Conservation (phyloP, 1,284 basidiomycete genomes). For the Termitomyces sp. region DNA sequence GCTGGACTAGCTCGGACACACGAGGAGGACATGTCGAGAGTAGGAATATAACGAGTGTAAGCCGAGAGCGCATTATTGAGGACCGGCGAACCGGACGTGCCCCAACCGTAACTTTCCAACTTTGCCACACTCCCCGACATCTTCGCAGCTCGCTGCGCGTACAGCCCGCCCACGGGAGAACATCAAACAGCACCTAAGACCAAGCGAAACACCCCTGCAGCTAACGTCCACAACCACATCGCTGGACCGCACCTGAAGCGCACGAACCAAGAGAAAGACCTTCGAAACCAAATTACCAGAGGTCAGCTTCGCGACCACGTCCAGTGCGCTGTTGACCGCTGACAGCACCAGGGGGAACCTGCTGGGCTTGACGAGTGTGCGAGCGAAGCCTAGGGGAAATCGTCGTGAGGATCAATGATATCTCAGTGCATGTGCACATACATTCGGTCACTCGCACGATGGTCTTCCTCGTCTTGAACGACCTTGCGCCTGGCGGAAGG, state of each 20-base stretch:
- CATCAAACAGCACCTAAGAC: slow-evolving; percentile 28
- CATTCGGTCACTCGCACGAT: slow-evolving; percentile 74
- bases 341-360: slow-evolving; percentile 52
- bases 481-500: slow-evolving; percentile 63
- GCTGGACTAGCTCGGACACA: slow-evolving; percentile 1
- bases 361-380: slow-evolving; percentile 76
- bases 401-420: slow-evolving; percentile 18
- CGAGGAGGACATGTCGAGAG: slow-evolving; percentile 16
- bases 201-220: slow-evolving; percentile 47
- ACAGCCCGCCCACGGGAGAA: slow-evolving; percentile 29
- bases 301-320: slow-evolving; percentile 61
- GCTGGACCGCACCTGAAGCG: slow-evolving; percentile 58
- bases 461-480: slow-evolving; percentile 74
- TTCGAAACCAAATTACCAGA: slow-evolving; percentile 57
- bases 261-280: slow-evolving; percentile 37
- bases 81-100: slow-evolving; percentile 39
- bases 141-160: slow-evolving; percentile 20
- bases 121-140: slow-evolving; percentile 23
- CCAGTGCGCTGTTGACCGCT: slow-evolving; percentile 44
- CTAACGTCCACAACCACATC: slow-evolving; percentile 55
- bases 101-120: slow-evolving; percentile 31
- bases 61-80: slow-evolving; percentile 21
- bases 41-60: slow-evolving; percentile 21
- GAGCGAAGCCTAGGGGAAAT: slow-evolving; percentile 62
- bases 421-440: slow-evolving; percentile 35